phyloP scores from a whole-genome alignment of 2,329 filamentous ascomycete species.

The Aureobasidium sp. region DNA sequence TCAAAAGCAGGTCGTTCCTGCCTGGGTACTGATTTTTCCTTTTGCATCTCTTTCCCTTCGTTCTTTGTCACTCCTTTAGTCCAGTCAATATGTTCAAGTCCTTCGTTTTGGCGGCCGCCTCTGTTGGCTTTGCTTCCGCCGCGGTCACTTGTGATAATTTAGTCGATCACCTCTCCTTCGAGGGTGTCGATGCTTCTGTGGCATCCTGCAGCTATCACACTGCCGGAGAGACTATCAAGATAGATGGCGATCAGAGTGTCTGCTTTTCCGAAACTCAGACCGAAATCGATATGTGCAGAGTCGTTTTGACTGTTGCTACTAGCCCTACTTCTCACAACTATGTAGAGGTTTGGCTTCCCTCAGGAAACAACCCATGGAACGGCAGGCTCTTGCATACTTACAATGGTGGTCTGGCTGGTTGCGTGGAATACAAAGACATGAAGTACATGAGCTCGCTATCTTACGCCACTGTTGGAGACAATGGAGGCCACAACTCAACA shows the following conservation, averaged over 20 bases:
- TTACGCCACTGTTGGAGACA: constrained; percentile 28
- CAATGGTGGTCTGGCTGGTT: constrained; percentile 30
- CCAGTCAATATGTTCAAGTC: not conserved
- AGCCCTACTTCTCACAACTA: not conserved
- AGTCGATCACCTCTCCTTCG: not conserved
- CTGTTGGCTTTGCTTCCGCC: not conserved
- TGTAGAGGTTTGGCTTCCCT: constrained; percentile 39
- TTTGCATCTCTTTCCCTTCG: not conserved
- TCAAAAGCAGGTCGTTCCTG: constrained; percentile 5
- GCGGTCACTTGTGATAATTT: not conserved
- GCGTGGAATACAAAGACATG: constrained; percentile 27
- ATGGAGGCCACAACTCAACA: constrained; percentile 27
- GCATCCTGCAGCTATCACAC: constrained; percentile 1
- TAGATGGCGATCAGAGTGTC: constrained; percentile 6
- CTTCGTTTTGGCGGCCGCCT: constrained; percentile 1
- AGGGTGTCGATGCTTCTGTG: constrained; percentile 1
- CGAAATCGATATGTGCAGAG: constrained; percentile 9
- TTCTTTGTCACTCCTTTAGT: not conserved
- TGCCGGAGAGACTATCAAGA: constrained; percentile 1
- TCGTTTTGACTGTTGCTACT: constrained; percentile 1
- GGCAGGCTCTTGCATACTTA: constrained; percentile 25
- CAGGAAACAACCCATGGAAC: constrained; percentile 14
- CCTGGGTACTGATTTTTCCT: not conserved
- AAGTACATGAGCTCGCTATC: constrained; percentile 24
- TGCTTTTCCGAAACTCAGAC: constrained; percentile 15